Evolutionary conservation across 495 filamentous ascomycete genomes (phyloP).

Genomic region (Penicillium simplicissimum): DNA sequence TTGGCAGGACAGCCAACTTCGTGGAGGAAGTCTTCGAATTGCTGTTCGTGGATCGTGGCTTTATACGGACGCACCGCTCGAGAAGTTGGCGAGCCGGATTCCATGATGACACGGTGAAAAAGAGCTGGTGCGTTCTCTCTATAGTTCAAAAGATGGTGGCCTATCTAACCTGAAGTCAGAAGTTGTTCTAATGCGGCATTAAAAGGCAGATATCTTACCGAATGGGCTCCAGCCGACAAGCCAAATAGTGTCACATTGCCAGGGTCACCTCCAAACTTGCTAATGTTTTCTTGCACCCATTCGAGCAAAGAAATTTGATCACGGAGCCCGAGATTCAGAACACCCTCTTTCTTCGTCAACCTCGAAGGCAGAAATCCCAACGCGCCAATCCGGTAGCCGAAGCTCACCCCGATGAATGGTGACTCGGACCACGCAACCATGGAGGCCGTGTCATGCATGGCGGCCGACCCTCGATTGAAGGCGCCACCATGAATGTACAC

Average conservation of each 20-base stretch:
- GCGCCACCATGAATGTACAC: constrained; percentile 53
- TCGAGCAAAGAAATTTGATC: constrained; percentile 60
- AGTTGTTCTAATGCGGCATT: too few relatives aligned
- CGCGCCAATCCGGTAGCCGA: constrained; percentile 62
- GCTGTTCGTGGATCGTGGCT: constrained; percentile 57
- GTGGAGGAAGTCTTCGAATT: constrained; percentile 59
- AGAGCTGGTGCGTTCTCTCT: constrained; percentile 33
- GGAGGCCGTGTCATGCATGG: constrained; percentile 43
- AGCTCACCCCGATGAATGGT: constrained; percentile 59
- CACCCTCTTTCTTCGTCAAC: constrained; percentile 50
- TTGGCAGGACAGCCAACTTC: constrained; percentile 40
- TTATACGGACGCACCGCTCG: constrained; percentile 57
- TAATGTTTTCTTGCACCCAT: constrained; percentile 64
- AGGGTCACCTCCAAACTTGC: constrained; percentile 59
- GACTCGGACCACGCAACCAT: constrained; percentile 58
- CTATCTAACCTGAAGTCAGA: constrained; percentile 44
- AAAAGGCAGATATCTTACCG: too few relatives aligned
- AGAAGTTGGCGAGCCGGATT: constrained; percentile 64
- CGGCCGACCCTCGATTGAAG: constrained; percentile 39
- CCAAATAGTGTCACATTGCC: constrained; percentile 65
- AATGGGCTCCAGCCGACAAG: constrained; percentile 63
- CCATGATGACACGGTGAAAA: constrained; percentile 64
- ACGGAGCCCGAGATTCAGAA: constrained; percentile 63
- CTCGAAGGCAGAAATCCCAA: constrained; percentile 62
- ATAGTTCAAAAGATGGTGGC: constrained; percentile 63